phyloP scores from a whole-genome alignment of 257 asterid genomes.

The Verbena officinalis region DNA sequence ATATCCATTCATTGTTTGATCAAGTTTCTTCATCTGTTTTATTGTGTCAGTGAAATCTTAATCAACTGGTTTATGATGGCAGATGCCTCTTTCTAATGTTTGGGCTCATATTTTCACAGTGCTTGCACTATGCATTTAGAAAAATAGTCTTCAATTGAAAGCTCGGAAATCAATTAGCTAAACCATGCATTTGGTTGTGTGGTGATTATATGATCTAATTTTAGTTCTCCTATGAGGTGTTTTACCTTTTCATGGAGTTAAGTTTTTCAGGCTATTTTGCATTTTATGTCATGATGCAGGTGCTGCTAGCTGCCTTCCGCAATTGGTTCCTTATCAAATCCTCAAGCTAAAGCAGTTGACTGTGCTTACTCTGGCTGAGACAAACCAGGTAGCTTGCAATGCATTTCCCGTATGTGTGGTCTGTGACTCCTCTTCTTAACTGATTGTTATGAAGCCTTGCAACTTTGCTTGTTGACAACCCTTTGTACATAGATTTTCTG shows the following conservation, averaged over 20 bases:
- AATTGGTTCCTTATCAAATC: conserved; percentile 70
- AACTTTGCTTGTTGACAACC: neutral
- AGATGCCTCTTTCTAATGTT: neutral
- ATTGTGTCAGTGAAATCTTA: conserved; percentile 5
- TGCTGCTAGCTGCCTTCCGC: conserved; percentile 57
- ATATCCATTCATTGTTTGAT: neutral
- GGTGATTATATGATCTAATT: conserved; percentile 15
- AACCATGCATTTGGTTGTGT: conserved; percentile 18
- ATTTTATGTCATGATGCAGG: conserved; percentile 42
- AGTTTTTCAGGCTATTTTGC: conserved; percentile 12
- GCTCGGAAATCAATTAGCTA: neutral
- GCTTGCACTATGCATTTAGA: neutral
- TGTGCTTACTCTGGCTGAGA: conserved; percentile 90
- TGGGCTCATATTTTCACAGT: neutral
- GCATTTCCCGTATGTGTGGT: conserved; percentile 14
- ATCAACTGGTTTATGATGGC: neutral
- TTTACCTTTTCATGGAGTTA: neutral
- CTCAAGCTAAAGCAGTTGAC: conserved; percentile 90
- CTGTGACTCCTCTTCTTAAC: neutral
- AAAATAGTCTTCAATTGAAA: conserved; percentile 7
- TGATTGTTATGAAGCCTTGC: conserved; percentile 13
- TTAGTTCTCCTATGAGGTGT: conserved; percentile 5
- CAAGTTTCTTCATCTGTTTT: neutral
- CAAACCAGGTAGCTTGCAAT: conserved; percentile 62
- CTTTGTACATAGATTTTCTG: neutral